Evolutionary conservation across 2,329 filamentous ascomycete genomes (phyloP).

Genomic region (Periconia sp.): DNA sequence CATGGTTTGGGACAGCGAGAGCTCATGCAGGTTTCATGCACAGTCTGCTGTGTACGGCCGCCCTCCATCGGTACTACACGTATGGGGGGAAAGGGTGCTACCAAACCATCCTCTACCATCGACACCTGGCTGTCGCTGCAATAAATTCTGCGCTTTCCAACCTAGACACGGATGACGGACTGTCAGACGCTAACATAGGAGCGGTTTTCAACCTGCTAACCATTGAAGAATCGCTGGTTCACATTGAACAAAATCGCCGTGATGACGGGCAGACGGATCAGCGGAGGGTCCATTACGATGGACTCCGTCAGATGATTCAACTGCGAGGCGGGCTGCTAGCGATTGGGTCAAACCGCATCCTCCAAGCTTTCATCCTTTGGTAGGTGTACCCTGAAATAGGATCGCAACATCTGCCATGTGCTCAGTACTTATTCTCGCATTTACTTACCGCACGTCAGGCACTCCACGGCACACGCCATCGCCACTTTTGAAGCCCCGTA

Average conservation of each 20-base stretch:
- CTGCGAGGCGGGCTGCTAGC: slow-evolving; percentile 36
- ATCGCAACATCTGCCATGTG: not conserved
- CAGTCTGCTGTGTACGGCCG: slow-evolving; percentile 39
- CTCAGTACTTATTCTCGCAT: slow-evolving; percentile 19
- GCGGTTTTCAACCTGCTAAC: slow-evolving; percentile 43
- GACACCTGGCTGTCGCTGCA: slow-evolving; percentile 34
- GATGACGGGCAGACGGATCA: slow-evolving; percentile 34
- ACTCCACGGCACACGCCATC: slow-evolving; percentile 42
- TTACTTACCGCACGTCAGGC: slow-evolving; percentile 43
- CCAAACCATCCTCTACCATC: slow-evolving; percentile 35
- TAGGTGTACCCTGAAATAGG: slow-evolving; percentile 21
- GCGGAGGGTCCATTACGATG: slow-evolving; percentile 35
- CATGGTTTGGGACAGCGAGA: slow-evolving; percentile 41
- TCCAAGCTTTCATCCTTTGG: slow-evolving; percentile 46
- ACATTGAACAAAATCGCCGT: slow-evolving; percentile 7
- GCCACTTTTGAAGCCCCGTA: slow-evolving; percentile 37
- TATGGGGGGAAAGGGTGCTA: slow-evolving; percentile 31
- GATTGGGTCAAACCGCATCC: slow-evolving; percentile 40
- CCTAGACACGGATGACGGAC: slow-evolving; percentile 23
- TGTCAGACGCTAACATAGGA: slow-evolving; percentile 42
- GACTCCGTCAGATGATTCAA: slow-evolving; percentile 38
- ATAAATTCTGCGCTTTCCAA: slow-evolving; percentile 36
- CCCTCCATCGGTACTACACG: slow-evolving; percentile 34
- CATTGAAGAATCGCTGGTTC: slow-evolving; percentile 36
- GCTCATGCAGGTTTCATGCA: slow-evolving; percentile 42